Evolutionary conservation across 2,329 filamentous ascomycete genomes (phyloP).

Genomic region (Orbilia ellipsospora): DNA sequence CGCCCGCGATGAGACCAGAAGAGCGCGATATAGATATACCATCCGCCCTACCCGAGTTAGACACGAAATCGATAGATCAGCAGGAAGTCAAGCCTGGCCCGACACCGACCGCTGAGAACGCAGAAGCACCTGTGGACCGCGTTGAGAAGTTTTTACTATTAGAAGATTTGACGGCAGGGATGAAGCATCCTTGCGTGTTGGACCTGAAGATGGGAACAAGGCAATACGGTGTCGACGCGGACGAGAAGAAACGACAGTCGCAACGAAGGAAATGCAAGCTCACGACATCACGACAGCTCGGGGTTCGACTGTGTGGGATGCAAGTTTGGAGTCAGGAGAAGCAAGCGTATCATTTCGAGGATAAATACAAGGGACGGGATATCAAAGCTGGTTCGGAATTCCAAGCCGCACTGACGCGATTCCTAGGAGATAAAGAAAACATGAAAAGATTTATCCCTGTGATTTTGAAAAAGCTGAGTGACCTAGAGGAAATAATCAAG

Average conservation of each 20-base stretch:
- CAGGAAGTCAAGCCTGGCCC: slow-evolving; percentile 59
- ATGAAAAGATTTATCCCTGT: slow-evolving; percentile 85
- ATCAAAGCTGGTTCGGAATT: slow-evolving; percentile 90
- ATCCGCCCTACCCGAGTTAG: slow-evolving; percentile 11
- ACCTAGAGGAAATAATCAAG: slow-evolving; percentile 84
- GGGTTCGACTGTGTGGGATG: slow-evolving; percentile 92
- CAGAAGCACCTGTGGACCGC: slow-evolving; percentile 66
- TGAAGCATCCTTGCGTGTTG: slow-evolving; percentile 96
- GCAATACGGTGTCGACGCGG: slow-evolving; percentile 93
- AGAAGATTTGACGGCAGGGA: slow-evolving; percentile 94
- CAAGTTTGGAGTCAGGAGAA: slow-evolving; percentile 92
- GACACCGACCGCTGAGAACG: slow-evolving; percentile 6
- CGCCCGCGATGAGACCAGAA: slow-evolving; percentile 27
- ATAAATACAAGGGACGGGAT: slow-evolving; percentile 95
- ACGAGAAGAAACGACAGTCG: slow-evolving; percentile 89
- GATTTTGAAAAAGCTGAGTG: slow-evolving; percentile 83
- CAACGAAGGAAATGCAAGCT: slow-evolving; percentile 91
- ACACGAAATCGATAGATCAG: slow-evolving; percentile 49
- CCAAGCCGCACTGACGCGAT: slow-evolving; percentile 84
- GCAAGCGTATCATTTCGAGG: slow-evolving; percentile 90
- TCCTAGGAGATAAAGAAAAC: slow-evolving; percentile 89
- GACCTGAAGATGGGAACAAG: slow-evolving; percentile 99
- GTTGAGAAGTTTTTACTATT: slow-evolving; percentile 93
- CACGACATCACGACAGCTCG: slow-evolving; percentile 90
- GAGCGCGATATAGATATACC: slow-evolving; percentile 16